Conservation (phyloP, 2,329 filamentous ascomycete genomes). For the Mariannaea elegans region DNA sequence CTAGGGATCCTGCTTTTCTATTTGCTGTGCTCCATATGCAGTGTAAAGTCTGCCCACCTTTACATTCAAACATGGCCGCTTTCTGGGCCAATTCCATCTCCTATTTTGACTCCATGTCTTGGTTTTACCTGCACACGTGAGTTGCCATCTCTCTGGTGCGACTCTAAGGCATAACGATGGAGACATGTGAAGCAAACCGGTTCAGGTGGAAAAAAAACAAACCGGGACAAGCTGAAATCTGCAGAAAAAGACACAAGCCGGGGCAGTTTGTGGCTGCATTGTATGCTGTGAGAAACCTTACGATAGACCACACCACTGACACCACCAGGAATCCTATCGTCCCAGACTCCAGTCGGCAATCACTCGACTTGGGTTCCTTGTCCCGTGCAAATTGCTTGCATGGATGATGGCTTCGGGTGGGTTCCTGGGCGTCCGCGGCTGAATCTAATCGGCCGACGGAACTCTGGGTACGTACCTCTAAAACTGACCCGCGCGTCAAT, state of each 20-base stretch:
- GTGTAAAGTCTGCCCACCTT: not conserved
- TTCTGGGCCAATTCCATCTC: not conserved
- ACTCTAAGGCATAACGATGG: not conserved
- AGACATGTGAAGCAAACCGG: not conserved
- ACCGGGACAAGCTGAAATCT: not conserved
- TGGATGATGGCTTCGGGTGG: slow-evolving; percentile 13
- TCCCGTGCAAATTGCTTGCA: slow-evolving; percentile 17
- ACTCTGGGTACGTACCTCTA: not conserved
- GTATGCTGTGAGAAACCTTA: slow-evolving; percentile 26
- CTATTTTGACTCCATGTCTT: not conserved
- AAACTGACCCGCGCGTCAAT: slow-evolving; percentile 6
- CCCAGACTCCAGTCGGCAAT: not conserved
- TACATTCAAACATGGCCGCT: not conserved
- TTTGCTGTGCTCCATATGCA: slow-evolving; percentile 1
- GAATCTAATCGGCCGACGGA: not conserved
- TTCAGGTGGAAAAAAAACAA: not conserved
- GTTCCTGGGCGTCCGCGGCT: slow-evolving; percentile 9
- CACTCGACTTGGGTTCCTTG: slow-evolving; percentile 22
- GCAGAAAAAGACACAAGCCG: not conserved
- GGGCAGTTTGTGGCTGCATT: slow-evolving; percentile 3
- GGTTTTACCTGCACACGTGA: slow-evolving; percentile 4
- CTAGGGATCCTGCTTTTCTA: not conserved
- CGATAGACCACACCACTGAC: slow-evolving; percentile 29
- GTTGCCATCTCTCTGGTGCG: not conserved
- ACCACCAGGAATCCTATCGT: slow-evolving; percentile 20